Percentiles rank a stretch among this genome's conserved stretches.
phyloP scores from a whole-genome alignment of 2,329 filamentous ascomycete genomes.

The Alternaria incomplexa region DNA sequence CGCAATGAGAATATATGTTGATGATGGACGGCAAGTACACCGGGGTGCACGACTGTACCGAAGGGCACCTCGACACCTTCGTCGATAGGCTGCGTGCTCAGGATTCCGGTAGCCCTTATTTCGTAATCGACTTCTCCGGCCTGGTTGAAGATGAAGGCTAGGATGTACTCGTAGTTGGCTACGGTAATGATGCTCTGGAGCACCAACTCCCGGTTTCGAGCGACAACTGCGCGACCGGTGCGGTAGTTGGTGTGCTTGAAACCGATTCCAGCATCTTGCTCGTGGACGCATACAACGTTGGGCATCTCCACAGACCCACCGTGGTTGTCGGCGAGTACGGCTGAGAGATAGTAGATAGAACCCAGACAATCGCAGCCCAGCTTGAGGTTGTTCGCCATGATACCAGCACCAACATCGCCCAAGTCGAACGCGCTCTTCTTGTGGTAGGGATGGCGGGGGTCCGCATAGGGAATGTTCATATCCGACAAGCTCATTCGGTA shows the following conservation, averaged over 20 bases:
- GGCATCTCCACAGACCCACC: constrained; percentile 65
- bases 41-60: constrained; percentile 72
- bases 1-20: constrained; percentile 74
- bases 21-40: constrained; percentile 72
- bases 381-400: constrained; percentile 72
- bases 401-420: constrained; percentile 69
- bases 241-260: constrained; percentile 78
- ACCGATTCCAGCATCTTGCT: constrained; percentile 72
- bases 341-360: constrained; percentile 71
- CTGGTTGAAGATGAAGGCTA: constrained; percentile 75
- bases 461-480: constrained; percentile 69
- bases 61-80: constrained; percentile 68
- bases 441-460: constrained; percentile 71
- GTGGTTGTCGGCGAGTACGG: constrained; percentile 64
- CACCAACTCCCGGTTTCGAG: constrained; percentile 69
- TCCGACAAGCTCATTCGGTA: constrained; percentile 71
- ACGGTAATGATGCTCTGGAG: constrained; percentile 74
- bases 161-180: constrained; percentile 75
- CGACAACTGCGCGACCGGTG: constrained; percentile 67
- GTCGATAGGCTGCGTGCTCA: constrained; percentile 71
- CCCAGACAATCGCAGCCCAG: constrained; percentile 75
- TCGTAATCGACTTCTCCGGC: constrained; percentile 71
- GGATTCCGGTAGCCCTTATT: constrained; percentile 71
- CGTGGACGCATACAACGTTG: constrained; percentile 73
- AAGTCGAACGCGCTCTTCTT: constrained; percentile 72